These are phyloP conservation scores for Kazachstania psychrophila DNA, from an alignment of 805 yeast genomes.

Conservation along the genomic window DNA sequence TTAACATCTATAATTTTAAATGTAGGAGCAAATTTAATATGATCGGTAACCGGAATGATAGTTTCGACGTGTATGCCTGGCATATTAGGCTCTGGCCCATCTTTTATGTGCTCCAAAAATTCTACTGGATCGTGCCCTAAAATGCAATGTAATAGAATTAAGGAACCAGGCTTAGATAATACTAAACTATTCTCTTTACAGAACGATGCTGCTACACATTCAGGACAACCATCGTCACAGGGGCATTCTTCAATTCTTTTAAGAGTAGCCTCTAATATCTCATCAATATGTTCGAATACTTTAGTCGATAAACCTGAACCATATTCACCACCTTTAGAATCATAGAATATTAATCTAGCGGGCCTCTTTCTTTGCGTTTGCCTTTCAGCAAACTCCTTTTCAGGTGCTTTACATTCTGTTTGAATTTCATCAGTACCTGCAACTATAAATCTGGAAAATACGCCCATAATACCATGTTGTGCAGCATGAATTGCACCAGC, in stretches of 20 bases:
- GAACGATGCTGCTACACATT: conserved; percentile 73
- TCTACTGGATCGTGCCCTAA: conserved; percentile 39
- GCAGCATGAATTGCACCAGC: conserved; percentile 98
- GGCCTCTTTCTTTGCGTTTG: conserved; percentile 72
- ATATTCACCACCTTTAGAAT: conserved; percentile 67
- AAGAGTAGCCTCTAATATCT: conserved; percentile 51
- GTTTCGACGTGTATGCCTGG: conserved; percentile 65
- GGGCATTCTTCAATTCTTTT: conserved; percentile 53
- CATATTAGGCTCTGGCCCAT: conserved; percentile 72
- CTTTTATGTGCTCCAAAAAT: conserved; percentile 33
- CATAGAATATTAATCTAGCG: conserved; percentile 76
- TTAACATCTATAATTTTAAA: conserved; percentile 43
- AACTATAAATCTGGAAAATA: conserved; percentile 63
- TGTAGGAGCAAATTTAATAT: conserved; percentile 54
- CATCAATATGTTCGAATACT: conserved; percentile 70
- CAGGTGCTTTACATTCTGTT: conserved; percentile 97
- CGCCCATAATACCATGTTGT: conserved; percentile 78
- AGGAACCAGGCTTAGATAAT: conserved; percentile 78
- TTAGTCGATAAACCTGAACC: conserved; percentile 77
- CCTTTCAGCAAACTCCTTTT: conserved; percentile 79
- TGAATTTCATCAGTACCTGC: conserved; percentile 70
- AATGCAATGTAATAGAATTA: conserved; percentile 54
- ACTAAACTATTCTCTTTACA: conserved; percentile 80
- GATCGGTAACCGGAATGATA: conserved; percentile 42
- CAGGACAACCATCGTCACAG: conserved; percentile 62